Conservation (phyloP, 23 red algal species). For the Gracilaria gracilis region DNA sequence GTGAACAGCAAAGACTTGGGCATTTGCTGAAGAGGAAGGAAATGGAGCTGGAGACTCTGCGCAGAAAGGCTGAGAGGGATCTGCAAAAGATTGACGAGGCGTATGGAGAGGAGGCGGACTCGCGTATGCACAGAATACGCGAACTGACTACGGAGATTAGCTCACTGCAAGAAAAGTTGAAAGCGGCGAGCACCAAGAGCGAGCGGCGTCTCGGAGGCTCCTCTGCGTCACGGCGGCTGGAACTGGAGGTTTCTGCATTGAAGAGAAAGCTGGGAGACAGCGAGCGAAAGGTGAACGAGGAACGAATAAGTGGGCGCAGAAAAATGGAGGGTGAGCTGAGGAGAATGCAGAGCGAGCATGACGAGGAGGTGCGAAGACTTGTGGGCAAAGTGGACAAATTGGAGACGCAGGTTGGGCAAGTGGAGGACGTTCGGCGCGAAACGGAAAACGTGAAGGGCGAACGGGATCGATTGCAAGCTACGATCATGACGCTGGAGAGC, state of each 20-base stretch:
- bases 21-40: constrained; percentile 40
- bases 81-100: constrained; percentile 36
- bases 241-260: constrained; percentile 33
- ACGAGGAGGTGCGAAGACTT: constrained; percentile 26
- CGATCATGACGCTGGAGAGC: not conserved
- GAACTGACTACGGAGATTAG: constrained; percentile 34
- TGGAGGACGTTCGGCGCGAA: constrained; percentile 5
- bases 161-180: constrained; percentile 43
- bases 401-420: not conserved
- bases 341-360: constrained; percentile 17
- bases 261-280: constrained; percentile 42
- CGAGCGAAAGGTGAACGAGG: constrained; percentile 46
- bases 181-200: constrained; percentile 10
- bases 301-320: constrained; percentile 30
- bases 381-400: constrained; percentile 15
- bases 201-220: not conserved
- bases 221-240: constrained; percentile 30
- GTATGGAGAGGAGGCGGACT: constrained; percentile 35
- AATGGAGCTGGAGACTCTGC: constrained; percentile 29
- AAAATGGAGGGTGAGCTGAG: constrained; percentile 44
- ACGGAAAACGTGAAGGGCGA: not conserved
- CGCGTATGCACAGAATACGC: constrained; percentile 31
- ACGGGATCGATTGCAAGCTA: constrained; percentile 27
- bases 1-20: constrained; percentile 38
- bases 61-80: constrained; percentile 46